A percentile compares a stretch with the other conserved stretches of the same genome.
phyloP scores from a whole-genome alignment of 2,329 filamentous ascomycete species.

The Sclerotinia subarctica region DNA sequence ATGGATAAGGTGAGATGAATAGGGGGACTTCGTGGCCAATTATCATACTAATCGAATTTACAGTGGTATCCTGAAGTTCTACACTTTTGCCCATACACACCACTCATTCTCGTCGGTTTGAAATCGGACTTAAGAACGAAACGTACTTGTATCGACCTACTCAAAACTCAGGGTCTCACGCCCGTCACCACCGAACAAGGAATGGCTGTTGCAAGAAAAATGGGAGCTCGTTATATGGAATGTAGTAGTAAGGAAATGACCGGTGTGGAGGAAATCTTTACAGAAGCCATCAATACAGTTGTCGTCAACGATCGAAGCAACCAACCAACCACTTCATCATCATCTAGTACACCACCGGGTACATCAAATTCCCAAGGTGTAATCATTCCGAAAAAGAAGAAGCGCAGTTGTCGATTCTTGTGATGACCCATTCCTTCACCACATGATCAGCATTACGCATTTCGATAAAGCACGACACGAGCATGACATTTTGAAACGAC shows the following conservation, averaged over 20 bases:
- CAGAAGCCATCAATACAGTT: constrained; percentile 83
- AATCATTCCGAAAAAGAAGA: constrained; percentile 65
- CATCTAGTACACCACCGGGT: constrained; percentile 23
- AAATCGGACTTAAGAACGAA: constrained; percentile 97
- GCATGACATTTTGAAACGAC: constrained; percentile 36
- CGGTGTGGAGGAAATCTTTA: constrained; percentile 95
- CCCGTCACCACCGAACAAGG: constrained; percentile 92
- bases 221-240: constrained; percentile 95
- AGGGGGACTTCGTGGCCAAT: not conserved
- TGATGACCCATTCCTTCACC: constrained; percentile 42
- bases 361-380: constrained; percentile 39
- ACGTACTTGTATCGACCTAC: constrained; percentile 95
- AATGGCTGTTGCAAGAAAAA: constrained; percentile 81
- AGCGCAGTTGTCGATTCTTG: constrained; percentile 77
- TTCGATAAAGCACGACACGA: constrained; percentile 14
- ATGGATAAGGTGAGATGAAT: constrained; percentile 80
- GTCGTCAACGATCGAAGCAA: constrained; percentile 75
- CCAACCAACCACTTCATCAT: constrained; percentile 27
- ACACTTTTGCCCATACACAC: constrained; percentile 97
- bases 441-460: constrained; percentile 12
- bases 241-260: constrained; percentile 98
- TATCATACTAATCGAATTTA: constrained; percentile 14
- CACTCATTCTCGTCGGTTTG: constrained; percentile 89
- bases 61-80: constrained; percentile 99
- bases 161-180: constrained; percentile 95